phyloP scores from a whole-genome alignment of 768 basidiomycete genomes.

The Tricholoma terreum region DNA sequence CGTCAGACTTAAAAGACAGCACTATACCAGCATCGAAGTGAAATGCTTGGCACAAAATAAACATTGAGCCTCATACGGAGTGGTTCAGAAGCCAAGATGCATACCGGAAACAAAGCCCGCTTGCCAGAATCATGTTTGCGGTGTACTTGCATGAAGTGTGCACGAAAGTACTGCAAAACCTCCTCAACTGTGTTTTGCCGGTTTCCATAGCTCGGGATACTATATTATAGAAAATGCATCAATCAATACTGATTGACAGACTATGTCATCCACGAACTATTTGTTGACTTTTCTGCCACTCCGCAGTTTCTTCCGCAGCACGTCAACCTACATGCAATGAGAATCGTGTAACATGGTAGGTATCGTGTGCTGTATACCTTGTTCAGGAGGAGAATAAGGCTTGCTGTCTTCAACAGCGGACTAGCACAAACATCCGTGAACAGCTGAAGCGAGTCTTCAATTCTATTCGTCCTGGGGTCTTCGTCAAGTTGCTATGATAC shows the following conservation, averaged over 20 bases:
- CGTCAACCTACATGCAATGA: slow-evolving; percentile 53
- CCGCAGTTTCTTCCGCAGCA: slow-evolving; percentile 67
- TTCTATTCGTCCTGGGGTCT: slow-evolving; percentile 70
- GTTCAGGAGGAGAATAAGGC: slow-evolving; percentile 73
- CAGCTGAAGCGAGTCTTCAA: slow-evolving; percentile 77
- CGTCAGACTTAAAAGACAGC: background rate
- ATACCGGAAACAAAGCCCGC: slow-evolving; percentile 72
- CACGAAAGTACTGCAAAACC: slow-evolving; percentile 79
- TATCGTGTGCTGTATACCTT: slow-evolving; percentile 46
- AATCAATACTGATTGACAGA: background rate
- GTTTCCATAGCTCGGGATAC: slow-evolving; percentile 76
- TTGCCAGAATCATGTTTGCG: slow-evolving; percentile 69
- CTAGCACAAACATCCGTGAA: slow-evolving; percentile 74
- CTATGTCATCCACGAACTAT: slow-evolving; percentile 50
- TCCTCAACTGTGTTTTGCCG: slow-evolving; percentile 73
- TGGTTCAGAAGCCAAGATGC: slow-evolving; percentile 14
- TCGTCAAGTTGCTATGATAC: slow-evolving; percentile 68
- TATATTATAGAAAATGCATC: slow-evolving; percentile 21
- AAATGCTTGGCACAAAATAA: slow-evolving; percentile 48
- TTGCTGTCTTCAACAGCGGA: slow-evolving; percentile 64
- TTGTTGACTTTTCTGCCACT: slow-evolving; percentile 66
- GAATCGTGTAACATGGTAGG: background rate
- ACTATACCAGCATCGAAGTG: slow-evolving; percentile 59
- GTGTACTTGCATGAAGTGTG: slow-evolving; percentile 80
- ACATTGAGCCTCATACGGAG: slow-evolving; percentile 1